Conservation (phyloP, 179 eudicot species). For the Actinidia arguta region DNA sequence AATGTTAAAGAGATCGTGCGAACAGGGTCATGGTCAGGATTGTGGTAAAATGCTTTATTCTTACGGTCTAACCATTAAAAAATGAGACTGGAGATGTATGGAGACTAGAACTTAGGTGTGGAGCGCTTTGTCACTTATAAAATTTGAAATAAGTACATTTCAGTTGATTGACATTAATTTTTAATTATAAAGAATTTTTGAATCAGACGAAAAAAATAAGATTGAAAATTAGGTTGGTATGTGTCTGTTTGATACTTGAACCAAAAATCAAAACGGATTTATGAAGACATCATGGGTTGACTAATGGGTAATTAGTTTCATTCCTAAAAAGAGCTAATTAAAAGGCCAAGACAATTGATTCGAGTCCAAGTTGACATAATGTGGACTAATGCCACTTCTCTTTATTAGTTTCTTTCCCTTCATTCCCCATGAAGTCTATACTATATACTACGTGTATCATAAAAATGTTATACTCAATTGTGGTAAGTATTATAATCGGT, state of each 20-base stretch:
- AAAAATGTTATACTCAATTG: too few species aligned
- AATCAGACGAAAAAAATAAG: neutral
- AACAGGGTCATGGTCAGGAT: neutral
- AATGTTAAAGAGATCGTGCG: slow-evolving; percentile 10
- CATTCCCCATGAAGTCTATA: neutral
- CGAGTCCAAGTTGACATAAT: neutral
- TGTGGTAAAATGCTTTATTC: too few species aligned
- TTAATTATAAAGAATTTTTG: neutral
- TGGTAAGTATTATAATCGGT: too few species aligned
- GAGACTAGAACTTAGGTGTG: too few species aligned
- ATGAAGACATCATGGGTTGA: neutral
- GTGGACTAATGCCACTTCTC: neutral
- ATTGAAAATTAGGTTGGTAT: neutral
- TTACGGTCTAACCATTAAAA: too few species aligned
- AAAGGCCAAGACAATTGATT: neutral
- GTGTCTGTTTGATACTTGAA: neutral
- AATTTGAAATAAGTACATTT: too few species aligned
- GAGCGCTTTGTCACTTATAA: too few species aligned
- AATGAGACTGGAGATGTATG: too few species aligned
- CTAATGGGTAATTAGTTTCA: neutral
- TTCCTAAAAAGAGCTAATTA: neutral
- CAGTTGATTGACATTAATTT: neutral
- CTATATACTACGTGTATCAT: too few species aligned
- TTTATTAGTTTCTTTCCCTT: neutral
- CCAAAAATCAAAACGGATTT: neutral